These are phyloP conservation scores for Nitzschia sp. DNA, from an alignment of 108 stramenopile species.

Conservation along the genomic window DNA sequence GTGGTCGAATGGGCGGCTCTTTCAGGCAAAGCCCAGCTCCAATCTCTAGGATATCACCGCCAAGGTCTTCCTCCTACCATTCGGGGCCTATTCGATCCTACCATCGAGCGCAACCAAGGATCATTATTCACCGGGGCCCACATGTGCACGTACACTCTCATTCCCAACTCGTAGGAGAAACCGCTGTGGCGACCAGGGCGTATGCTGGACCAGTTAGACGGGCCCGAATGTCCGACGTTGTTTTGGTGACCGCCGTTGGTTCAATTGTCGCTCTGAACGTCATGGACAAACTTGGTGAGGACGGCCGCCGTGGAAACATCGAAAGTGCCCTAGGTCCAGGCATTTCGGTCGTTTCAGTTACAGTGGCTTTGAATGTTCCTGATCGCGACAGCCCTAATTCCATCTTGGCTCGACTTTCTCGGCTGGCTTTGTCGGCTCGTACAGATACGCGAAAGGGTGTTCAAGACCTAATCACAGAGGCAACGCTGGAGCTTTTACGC, in stretches of 20 bases:
- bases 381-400: conserved; percentile 51
- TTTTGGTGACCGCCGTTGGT: conserved; percentile 9
- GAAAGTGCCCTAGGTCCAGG: conserved; percentile 58
- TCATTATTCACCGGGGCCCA: not conserved
- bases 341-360: conserved; percentile 52
- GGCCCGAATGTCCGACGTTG: conserved; percentile 19
- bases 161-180: conserved; percentile 1
- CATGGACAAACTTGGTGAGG: not conserved
- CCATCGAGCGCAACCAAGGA: not conserved
- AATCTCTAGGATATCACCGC: not conserved
- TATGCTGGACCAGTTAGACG: not conserved
- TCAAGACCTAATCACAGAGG: conserved; percentile 53
- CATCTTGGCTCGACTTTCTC: conserved; percentile 41
- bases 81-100: not conserved
- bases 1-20: conserved; percentile 70
- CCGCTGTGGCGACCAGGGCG: not conserved
- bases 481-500: conserved; percentile 60
- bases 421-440: conserved; percentile 36
- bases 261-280: conserved; percentile 23
- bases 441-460: conserved; percentile 65
- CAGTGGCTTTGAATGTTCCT: conserved; percentile 60
- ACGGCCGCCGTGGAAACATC: not conserved
- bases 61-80: not conserved
- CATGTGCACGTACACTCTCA: conserved; percentile 1
- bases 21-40: conserved; percentile 23